Conservation (phyloP, 1,139 yeast species). For the Arxiozyma bovina region DNA sequence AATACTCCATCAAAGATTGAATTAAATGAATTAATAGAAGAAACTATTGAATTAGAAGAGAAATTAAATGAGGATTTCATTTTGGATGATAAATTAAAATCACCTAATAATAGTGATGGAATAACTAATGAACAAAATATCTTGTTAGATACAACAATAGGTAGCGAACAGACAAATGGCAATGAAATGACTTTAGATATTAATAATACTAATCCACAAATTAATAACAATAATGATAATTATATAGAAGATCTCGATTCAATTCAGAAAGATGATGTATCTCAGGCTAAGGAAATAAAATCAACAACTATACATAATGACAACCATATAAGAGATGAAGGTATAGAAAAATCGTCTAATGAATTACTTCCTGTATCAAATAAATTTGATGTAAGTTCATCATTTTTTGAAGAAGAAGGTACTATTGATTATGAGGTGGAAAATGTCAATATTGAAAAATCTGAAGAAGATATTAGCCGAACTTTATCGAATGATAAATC, state of each 20-base stretch:
- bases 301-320: neutral
- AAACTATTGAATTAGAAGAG: constrained; percentile 8
- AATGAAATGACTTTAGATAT: neutral
- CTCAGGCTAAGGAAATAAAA: neutral
- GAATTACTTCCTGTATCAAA: neutral
- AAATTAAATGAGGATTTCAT: neutral
- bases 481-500: neutral
- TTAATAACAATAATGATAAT: too few species aligned
- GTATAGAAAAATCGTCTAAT: neutral
- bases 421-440: neutral
- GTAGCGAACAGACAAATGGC: neutral
- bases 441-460: neutral
- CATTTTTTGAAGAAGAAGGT: neutral
- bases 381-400: neutral
- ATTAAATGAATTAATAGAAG: constrained; percentile 7
- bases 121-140: neutral
- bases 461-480: neutral
- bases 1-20: constrained; percentile 3
- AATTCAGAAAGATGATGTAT: neutral
- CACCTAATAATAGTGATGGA: neutral
- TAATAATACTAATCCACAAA: neutral
- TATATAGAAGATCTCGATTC: too few species aligned
- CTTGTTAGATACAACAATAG: neutral
- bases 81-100: constrained; percentile 1
- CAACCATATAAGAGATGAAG: neutral